A percentile compares a stretch with the other conserved stretches of the same genome.
Conservation (phyloP, 2,329 filamentous ascomycete species). For the Paramyrothecium roridum region DNA sequence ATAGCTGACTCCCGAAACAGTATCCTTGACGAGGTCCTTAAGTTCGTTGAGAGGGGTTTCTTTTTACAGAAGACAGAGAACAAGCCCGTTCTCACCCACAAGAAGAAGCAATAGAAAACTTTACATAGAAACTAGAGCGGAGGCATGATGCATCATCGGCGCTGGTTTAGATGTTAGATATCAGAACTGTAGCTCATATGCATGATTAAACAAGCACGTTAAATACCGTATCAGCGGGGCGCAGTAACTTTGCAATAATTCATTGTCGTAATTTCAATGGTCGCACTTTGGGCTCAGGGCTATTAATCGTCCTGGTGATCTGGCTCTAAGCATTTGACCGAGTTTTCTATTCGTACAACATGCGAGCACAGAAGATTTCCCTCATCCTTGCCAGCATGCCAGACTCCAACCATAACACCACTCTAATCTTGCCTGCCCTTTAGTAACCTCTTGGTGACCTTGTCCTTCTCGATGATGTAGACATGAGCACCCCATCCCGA, state of each 20-base stretch:
- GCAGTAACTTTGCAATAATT: background rate
- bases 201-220: too few species aligned
- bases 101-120: constrained; percentile 54
- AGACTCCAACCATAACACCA: constrained; percentile 8
- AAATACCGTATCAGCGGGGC: background rate
- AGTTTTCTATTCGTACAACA: constrained; percentile 33
- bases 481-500: constrained; percentile 98
- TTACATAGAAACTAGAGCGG: constrained; percentile 12
- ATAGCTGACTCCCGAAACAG: constrained; percentile 37
- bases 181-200: background rate
- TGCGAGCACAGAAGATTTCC: constrained; percentile 16
- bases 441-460: constrained; percentile 97
- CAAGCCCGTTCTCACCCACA: constrained; percentile 33
- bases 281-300: constrained; percentile 8
- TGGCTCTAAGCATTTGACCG: constrained; percentile 14
- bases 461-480: constrained; percentile 99
- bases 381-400: constrained; percentile 8
- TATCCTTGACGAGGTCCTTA: constrained; percentile 80
- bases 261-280: background rate
- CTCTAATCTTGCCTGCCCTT: constrained; percentile 92
- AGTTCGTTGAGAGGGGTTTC: constrained; percentile 68
- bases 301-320: constrained; percentile 21
- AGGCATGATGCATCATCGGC: background rate
- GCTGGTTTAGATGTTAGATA: background rate
- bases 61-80: constrained; percentile 53